phyloP scores from a whole-genome alignment of 139 green algal genomes.

The Edaphochlamys debaryana region DNA sequence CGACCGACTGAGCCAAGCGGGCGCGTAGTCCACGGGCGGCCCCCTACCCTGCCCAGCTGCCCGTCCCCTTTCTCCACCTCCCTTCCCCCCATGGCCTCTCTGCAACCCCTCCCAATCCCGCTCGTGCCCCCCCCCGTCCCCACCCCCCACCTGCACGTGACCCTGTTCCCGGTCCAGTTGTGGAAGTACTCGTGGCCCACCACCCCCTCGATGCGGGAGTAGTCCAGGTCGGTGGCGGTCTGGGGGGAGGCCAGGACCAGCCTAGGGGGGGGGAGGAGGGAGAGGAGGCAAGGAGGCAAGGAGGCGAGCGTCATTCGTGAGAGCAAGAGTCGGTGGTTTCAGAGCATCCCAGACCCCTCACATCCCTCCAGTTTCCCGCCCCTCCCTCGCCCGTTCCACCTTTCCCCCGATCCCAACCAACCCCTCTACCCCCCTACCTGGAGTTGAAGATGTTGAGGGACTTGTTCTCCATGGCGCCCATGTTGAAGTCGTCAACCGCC shows the following conservation, averaged over 20 bases:
- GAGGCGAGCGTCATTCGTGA: neutral
- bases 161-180: constrained; percentile 90
- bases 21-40: too few relatives aligned
- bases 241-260: constrained; percentile 93
- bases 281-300: too few relatives aligned
- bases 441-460: constrained; percentile 97
- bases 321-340: too few relatives aligned
- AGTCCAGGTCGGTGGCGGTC: constrained; percentile 95
- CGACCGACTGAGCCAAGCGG: too few relatives aligned
- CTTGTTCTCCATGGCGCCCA: constrained; percentile 99
- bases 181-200: constrained; percentile 97
- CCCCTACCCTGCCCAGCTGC: too few relatives aligned
- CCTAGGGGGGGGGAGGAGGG: too few relatives aligned
- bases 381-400: neutral
- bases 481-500: constrained; percentile 97
- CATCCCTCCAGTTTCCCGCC: neutral
- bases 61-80: too few relatives aligned
- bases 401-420: neutral
- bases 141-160: constrained; percentile 74
- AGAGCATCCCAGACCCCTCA: too few relatives aligned
- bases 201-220: constrained; percentile 91
- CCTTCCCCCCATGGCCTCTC: too few relatives aligned
- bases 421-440: constrained; percentile 27
- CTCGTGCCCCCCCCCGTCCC: neutral
- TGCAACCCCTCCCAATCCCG: neutral